Conservation (phyloP, 176 grass and related monocot genomes). For the Eragrostis curvula region DNA sequence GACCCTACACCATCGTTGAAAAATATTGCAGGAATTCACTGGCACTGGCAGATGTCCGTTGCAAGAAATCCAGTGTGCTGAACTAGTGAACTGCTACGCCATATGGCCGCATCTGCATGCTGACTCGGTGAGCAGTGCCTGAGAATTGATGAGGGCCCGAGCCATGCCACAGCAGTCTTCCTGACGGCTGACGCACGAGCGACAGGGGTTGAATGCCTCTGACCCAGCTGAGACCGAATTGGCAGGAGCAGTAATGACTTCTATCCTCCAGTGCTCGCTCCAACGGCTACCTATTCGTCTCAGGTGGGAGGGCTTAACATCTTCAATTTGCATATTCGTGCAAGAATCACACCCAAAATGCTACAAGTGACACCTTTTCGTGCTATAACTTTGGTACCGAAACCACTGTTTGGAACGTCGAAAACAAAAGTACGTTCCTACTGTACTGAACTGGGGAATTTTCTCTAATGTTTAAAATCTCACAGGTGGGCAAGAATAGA, state of each 20-base stretch:
- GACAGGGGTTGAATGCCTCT: slow-evolving; percentile 29
- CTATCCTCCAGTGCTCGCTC: slow-evolving; percentile 25
- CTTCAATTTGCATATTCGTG: neutral
- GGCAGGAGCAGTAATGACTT: slow-evolving; percentile 20
- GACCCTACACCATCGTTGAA: too few relatives aligned
- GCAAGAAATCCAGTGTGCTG: too few relatives aligned
- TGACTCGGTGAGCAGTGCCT: slow-evolving; percentile 8
- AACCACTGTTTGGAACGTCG: neutral
- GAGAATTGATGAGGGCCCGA: neutral
- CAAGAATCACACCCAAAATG: too few relatives aligned
- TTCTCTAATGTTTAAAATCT: too few relatives aligned
- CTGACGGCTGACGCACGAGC: slow-evolving; percentile 34
- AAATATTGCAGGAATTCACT: too few relatives aligned
- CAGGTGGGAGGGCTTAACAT: neutral
- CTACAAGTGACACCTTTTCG: too few relatives aligned
- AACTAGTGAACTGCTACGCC: neutral
- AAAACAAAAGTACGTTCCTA: neutral
- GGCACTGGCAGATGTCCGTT: too few relatives aligned
- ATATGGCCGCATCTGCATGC: neutral
- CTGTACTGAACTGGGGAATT: neutral
- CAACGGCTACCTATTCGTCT: slow-evolving; percentile 26
- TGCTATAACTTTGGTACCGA: too few relatives aligned
- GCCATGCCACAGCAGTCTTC: neutral
- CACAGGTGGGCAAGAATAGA: too few relatives aligned
- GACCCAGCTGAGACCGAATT: neutral